Evolutionary conservation across 768 basidiomycete species (phyloP), one percentile per base, ranked within the genome.

Genomic region (Hygrocybe coccinea): DNA sequence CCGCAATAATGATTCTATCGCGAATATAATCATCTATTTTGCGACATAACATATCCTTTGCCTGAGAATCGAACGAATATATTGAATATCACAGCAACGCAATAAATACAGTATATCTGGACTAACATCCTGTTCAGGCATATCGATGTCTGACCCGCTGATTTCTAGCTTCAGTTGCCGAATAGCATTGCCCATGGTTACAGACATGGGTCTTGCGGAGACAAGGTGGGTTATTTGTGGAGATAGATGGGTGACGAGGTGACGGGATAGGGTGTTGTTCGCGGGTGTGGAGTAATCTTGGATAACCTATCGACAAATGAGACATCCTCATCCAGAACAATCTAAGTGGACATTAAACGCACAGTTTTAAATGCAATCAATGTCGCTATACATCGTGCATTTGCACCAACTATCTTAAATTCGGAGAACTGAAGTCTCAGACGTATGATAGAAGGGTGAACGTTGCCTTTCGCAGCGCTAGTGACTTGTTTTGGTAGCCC

Each of bases 151-250:
- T 39, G 93, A 83, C 38, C 81, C 82, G 64, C 91, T 94, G 65
- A 99, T 97, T 65, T 98, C 93, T 54, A 95, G 76, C 74, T 99
- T 99, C 62, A 99, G 77, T 69, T 95, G 89, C 56, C 94, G 82
- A 62, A 93, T 91, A 0, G 94, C 91, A 66, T 94, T 95, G 0
- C 94, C 92, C 89, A 95, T 93, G 22, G 91, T 89, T 19, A 92
- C 85, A 15, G 91, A 89, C 87, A 95, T 89, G 0, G 92, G 90
- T 49, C 94, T 80, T 17, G 91, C 90, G 38, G 86, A 81, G 7
- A 93, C 89, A 9, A 95, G 80, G 70, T 95, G 86, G 15, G 86
- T 86, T 61, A 97, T 95, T 78, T 97, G 94, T 19, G 91, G 91
- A 2, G 91, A 93, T 38, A 97, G 80, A 71, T 95, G 84, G 9